Base-by-base conservation (phyloP, 2,329 filamentous ascomycete genomes). In the Colletotrichum spaethianum region DNA sequence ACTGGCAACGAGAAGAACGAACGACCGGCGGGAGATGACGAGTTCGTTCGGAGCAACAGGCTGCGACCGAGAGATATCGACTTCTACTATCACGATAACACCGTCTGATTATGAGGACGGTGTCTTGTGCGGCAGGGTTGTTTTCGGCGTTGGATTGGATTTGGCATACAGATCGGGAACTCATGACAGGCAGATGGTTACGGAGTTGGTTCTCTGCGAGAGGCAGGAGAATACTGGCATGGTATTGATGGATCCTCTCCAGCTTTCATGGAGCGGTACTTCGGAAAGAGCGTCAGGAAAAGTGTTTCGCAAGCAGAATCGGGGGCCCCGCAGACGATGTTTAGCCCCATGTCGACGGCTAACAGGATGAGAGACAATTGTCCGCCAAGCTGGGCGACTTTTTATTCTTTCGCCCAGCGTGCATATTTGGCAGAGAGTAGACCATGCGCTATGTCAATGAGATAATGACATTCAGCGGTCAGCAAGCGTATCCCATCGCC, bases 1-100 rank as follows among this genome's bases (percentile, higher is more conserved):
- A 98, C 96, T 1, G 95, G 96, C 73, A 99, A 99, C 81, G 93
- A 90, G 14, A 96, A 95, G 84, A 93, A 96, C 78, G 95, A 98
- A 83, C 88, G 96, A 42, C 96, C 96, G 0, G 93, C 93, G 0
- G 96, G 96, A 4, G 95, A 99, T 79, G 93, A 93, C 67, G 93
- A 96, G 14, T 98, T 99, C 78, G 95, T 98, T 33, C 87, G 90
- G 66, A 90, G 90, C 73, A 98, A 98, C 79, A 90, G 90, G 33
- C 89, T 92, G 75, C 88, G 96, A 48, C 94, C 96, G 56, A 89
- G 93, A 76, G 95, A 99, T 82, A 97, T 99, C 74, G 92, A 93
- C 77, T 99, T 98, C 80, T 90, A 94, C 75, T 99, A 98, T 80
- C 94, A 99, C 80, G 96, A 99, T 81, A 93, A 95, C 78, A 92